These are phyloP conservation scores for Chaetomium tenue DNA, from an alignment of 495 filamentous ascomycete species.

Conservation along the genomic window DNA sequence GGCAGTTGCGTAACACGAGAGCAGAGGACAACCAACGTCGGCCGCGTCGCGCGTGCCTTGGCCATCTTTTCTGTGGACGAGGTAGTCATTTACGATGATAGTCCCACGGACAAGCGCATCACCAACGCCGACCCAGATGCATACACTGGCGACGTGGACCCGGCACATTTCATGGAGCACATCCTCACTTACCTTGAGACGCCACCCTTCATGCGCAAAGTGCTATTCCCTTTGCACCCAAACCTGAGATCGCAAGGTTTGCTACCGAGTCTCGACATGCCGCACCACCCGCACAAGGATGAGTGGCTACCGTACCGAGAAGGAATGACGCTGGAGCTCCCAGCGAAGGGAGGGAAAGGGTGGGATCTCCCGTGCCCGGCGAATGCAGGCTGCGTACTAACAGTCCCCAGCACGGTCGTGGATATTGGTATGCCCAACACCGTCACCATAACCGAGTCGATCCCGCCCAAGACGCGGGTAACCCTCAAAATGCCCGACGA, in stretches of 20 bases:
- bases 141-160: slow-evolving; percentile 64
- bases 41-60: slow-evolving; percentile 67
- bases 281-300: slow-evolving; percentile 64
- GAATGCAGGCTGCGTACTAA: not conserved
- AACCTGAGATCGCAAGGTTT: slow-evolving; percentile 63
- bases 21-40: slow-evolving; percentile 62
- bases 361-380: slow-evolving; percentile 16
- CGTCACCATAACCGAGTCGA: slow-evolving; percentile 52
- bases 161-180: slow-evolving; percentile 68
- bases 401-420: slow-evolving; percentile 48
- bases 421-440: slow-evolving; percentile 57
- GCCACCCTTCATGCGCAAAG: slow-evolving; percentile 67
- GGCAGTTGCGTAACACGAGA: slow-evolving; percentile 54
- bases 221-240: slow-evolving; percentile 67
- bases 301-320: slow-evolving; percentile 72
- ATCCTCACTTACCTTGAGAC: slow-evolving; percentile 72
- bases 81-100: slow-evolving; percentile 70
- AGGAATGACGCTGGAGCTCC: slow-evolving; percentile 55
- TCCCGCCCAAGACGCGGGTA: slow-evolving; percentile 61
- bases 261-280: slow-evolving; percentile 71
- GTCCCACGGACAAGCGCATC: slow-evolving; percentile 39
- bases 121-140: slow-evolving; percentile 44
- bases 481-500: slow-evolving; percentile 60
- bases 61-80: slow-evolving; percentile 79
- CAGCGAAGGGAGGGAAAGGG: slow-evolving; percentile 40